These are phyloP conservation scores for Glarea lozoyensis DNA, from an alignment of 495 filamentous ascomycete species.

Conservation along the genomic window DNA sequence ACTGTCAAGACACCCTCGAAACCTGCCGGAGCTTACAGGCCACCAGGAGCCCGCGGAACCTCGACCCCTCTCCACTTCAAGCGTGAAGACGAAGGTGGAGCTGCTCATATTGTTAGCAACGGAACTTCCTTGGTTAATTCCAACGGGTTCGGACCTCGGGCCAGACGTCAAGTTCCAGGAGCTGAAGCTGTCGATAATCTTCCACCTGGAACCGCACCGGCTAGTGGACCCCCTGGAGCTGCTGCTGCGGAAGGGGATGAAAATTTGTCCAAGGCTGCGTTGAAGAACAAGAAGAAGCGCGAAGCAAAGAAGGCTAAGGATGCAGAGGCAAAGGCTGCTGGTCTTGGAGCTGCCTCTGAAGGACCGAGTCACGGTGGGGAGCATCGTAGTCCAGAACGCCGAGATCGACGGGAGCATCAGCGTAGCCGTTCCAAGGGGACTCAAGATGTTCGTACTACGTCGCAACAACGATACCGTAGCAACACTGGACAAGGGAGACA, in stretches of 20 bases:
- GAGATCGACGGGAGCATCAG: constrained; percentile 37
- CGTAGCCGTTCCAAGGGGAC: constrained; percentile 50
- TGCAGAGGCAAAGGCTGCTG: constrained; percentile 44
- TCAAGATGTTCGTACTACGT: constrained; percentile 29
- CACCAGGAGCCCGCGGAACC: constrained; percentile 87
- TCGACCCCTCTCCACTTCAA: constrained; percentile 90
- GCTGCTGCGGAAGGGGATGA: constrained; percentile 59
- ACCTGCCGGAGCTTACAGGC: constrained; percentile 89
- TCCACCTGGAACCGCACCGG: constrained; percentile 65
- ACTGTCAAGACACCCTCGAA: constrained; percentile 89
- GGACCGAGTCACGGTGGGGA: constrained; percentile 30
- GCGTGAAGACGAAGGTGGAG: constrained; percentile 93
- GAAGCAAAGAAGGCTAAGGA: constrained; percentile 92
- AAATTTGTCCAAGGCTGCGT: constrained; percentile 71
- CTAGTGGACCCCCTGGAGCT: constrained; percentile 33
- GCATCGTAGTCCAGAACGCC: constrained; percentile 58
- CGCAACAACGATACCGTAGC: constrained; percentile 30
- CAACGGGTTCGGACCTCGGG: constrained; percentile 77
- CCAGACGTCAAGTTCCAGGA: constrained; percentile 43
- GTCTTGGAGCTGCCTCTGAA: constrained; percentile 28
- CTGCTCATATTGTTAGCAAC: constrained; percentile 73
- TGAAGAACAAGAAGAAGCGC: constrained; percentile 99
- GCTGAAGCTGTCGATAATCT: constrained; percentile 37
- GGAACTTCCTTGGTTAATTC: constrained; percentile 53
- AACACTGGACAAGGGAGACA: too few relatives aligned